These are phyloP conservation scores for Xylaria palmicola DNA, from an alignment of 495 filamentous ascomycete species.

Conservation along the genomic window DNA sequence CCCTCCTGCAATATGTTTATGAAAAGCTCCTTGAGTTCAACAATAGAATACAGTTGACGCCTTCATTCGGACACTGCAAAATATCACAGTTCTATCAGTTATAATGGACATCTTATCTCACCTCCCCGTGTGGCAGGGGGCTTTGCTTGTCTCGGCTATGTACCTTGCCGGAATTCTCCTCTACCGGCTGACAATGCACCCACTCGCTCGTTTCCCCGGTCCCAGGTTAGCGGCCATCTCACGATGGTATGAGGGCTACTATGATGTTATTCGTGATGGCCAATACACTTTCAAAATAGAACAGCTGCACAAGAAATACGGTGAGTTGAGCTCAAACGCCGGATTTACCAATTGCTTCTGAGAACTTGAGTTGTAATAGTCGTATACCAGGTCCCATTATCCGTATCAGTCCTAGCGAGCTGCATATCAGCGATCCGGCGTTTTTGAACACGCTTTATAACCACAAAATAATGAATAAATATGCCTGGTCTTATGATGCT, in stretches of 20 bases:
- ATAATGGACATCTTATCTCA: neutral
- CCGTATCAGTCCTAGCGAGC: conserved; percentile 29
- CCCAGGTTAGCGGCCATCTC: conserved; percentile 50
- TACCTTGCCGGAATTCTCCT: conserved; percentile 15
- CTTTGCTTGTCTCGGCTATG: neutral
- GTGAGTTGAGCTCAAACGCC: neutral
- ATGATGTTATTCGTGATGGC: conserved; percentile 22
- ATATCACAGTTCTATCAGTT: neutral
- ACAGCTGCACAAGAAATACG: conserved; percentile 26
- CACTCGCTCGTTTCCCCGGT: conserved; percentile 44
- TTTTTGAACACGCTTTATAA: conserved; percentile 27
- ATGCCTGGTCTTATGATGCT: conserved; percentile 23
- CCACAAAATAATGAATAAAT: conserved; percentile 25
- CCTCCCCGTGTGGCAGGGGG: neutral
- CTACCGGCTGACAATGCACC: conserved; percentile 40
- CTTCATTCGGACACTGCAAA: neutral
- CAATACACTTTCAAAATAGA: conserved; percentile 24
- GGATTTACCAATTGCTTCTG: neutral
- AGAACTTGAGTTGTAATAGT: neutral
- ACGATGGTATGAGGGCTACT: conserved; percentile 46
- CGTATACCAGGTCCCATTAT: conserved; percentile 26
- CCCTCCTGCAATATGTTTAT: neutral
- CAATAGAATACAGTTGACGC: neutral
- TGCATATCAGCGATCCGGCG: conserved; percentile 25
- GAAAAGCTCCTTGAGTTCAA: neutral